Evolutionary conservation across 257 asterid species (phyloP).

Genomic region (Nyctanthes arbortristis): DNA sequence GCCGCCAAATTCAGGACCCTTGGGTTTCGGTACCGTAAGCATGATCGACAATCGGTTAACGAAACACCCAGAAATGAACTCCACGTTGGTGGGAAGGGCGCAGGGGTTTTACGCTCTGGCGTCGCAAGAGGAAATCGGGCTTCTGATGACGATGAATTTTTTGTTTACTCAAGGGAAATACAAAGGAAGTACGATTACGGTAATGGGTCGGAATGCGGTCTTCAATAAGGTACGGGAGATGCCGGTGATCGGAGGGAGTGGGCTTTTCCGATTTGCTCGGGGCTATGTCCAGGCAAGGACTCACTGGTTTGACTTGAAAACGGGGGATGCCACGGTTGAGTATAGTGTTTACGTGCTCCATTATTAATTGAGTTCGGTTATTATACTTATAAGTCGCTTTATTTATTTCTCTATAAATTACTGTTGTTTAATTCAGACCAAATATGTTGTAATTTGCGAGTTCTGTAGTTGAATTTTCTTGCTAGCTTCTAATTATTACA

Average conservation of each 20-base stretch:
- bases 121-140: slow-evolving; percentile 29
- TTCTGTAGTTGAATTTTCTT: too few relatives aligned
- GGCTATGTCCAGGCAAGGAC: slow-evolving; percentile 69
- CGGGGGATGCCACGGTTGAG: slow-evolving; percentile 65
- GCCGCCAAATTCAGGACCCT: not conserved
- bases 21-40: slow-evolving; percentile 36
- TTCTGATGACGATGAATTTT: slow-evolving; percentile 61
- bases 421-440: too few relatives aligned
- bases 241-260: slow-evolving; percentile 74
- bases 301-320: slow-evolving; percentile 32
- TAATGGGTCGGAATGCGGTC: slow-evolving; percentile 56
- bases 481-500: not conserved
- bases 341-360: slow-evolving; percentile 55
- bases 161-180: slow-evolving; percentile 45
- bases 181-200: slow-evolving; percentile 55
- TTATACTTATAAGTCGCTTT: not conserved
- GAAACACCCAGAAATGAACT: slow-evolving; percentile 39
- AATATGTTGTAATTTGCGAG: not conserved
- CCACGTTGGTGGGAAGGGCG: slow-evolving; percentile 50
- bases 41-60: slow-evolving; percentile 66
- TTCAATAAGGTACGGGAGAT: slow-evolving; percentile 48
- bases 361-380: too few relatives aligned
- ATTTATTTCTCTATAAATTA: not conserved
- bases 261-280: slow-evolving; percentile 62
- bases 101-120: slow-evolving; percentile 59